Evolutionary conservation across 1,139 yeast genomes (phyloP), one percentile per base, ranked within the genome.

Genomic region (Scheffersomyces parashehatae): DNA sequence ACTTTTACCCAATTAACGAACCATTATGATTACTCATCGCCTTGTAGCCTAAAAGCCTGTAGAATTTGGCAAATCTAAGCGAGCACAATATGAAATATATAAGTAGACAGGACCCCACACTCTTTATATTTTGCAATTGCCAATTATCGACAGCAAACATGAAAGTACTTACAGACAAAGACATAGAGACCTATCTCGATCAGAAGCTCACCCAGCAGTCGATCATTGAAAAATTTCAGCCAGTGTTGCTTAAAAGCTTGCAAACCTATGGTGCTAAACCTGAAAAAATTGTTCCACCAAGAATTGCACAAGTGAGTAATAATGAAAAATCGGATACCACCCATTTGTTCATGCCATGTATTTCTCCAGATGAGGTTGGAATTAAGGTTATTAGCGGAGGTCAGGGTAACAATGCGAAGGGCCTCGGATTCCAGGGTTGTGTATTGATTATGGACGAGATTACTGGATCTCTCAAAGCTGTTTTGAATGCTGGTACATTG

Each of bases 271-370:
- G 56, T 14, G 28, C 42, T 2, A 49, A 61, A 41, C 69, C 70
- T 6, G 54, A 54, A 28, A 46, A 48, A n/a, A 58, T 62, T n/a
- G 64, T 68, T 4, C 77, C 77, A 4, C 71, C 69, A 3, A 50
- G 77, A 42, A 65, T 60, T 3, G 68, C 63, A 2, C 62, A 58
- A 36, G 35, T 51, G 3, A 58, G 72, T 11, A 64, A 58, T 42
- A 64, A 66, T 14, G 49, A 53, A 2, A 45, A 47, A 1, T 56
- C 63, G 3, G 73, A 68, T 43, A 53, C 81, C 2, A 67, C 76
- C 1, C 87, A 83, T 57, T 55, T 83, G 31, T 82, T 81, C 59
- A 83, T 84, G 89, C 87, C 88, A 4, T 75, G 83, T 28, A 68
- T 77, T 9, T 78, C 84, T 65, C 60, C 75, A 59, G 53, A 74